These are phyloP conservation scores for Podila minutissima DNA, from an alignment of 192 early-diverging fungal species.

Conservation along the genomic window DNA sequence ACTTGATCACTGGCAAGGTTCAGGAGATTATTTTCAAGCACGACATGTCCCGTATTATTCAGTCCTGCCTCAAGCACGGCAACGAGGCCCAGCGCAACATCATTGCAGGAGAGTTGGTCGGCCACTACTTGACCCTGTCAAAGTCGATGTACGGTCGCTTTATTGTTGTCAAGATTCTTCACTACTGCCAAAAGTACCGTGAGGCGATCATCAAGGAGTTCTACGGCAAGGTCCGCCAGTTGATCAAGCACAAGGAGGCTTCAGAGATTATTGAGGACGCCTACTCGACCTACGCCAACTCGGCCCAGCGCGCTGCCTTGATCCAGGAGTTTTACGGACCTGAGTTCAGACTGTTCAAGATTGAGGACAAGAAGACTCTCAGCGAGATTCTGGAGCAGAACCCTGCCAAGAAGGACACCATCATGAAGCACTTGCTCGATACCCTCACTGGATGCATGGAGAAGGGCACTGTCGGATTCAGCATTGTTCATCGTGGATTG, in stretches of 20 bases:
- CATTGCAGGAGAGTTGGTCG: constrained; percentile 86
- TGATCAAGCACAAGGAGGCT: constrained; percentile 93
- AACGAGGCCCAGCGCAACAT: constrained; percentile 74
- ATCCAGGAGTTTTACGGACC: constrained; percentile 95
- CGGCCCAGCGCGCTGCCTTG: constrained; percentile 73
- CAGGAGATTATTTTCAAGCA: constrained; percentile 94
- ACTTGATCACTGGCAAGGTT: constrained; percentile 79
- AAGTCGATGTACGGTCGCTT: constrained; percentile 89
- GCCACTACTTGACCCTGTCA: constrained; percentile 77
- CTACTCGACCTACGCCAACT: constrained; percentile 84
- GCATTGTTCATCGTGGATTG: constrained; percentile 88
- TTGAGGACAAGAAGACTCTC: constrained; percentile 59
- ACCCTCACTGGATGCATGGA: constrained; percentile 80
- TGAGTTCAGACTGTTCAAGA: constrained; percentile 90
- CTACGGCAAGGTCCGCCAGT: constrained; percentile 80
- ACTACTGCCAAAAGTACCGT: constrained; percentile 82
- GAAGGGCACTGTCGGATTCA: constrained; percentile 81
- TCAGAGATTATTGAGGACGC: constrained; percentile 85
- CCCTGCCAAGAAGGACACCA: constrained; percentile 74
- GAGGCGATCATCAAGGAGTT: constrained; percentile 81
- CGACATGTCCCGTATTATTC: constrained; percentile 93
- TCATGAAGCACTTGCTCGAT: constrained; percentile 77
- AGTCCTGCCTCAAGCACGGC: constrained; percentile 93
- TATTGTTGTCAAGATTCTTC: constrained; percentile 86
- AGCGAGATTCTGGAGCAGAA: constrained; percentile 67